Conservation (phyloP, 306 rosid species). For the Biancaea sappan region DNA sequence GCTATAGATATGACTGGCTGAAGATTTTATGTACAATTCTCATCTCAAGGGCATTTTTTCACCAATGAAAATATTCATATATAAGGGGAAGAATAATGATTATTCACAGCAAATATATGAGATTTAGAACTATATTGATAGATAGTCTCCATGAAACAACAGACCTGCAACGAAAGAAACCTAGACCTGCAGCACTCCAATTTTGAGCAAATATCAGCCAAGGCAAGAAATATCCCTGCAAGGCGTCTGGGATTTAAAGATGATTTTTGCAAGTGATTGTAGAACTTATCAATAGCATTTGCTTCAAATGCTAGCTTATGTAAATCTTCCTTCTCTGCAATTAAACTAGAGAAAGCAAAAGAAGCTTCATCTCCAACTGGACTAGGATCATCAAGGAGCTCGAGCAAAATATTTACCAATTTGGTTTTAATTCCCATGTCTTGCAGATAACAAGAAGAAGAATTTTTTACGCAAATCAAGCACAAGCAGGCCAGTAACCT, state of each 20-base stretch:
- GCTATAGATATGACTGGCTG: slow-evolving; percentile 22
- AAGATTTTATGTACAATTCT: background rate
- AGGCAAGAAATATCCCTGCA: slow-evolving; percentile 77
- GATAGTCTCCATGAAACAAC: slow-evolving; percentile 36
- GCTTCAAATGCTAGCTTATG: slow-evolving; percentile 94
- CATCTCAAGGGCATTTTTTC: slow-evolving; percentile 15
- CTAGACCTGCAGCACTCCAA: slow-evolving; percentile 90
- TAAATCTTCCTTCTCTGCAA: slow-evolving; percentile 76
- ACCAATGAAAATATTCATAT: background rate
- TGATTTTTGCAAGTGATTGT: slow-evolving; percentile 62
- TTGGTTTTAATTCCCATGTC: slow-evolving; percentile 76
- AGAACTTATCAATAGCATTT: slow-evolving; percentile 84
- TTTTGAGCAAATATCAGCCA: slow-evolving; percentile 89
- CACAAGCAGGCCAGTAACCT: slow-evolving; percentile 81
- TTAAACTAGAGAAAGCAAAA: slow-evolving; percentile 69
- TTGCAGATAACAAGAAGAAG: slow-evolving; percentile 71
- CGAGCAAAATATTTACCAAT: slow-evolving; percentile 81
- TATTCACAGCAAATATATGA: background rate
- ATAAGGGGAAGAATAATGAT: background rate
- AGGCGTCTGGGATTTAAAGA: slow-evolving; percentile 62
- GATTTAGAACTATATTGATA: background rate
- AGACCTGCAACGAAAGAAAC: slow-evolving; percentile 79
- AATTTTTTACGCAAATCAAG: slow-evolving; percentile 79
- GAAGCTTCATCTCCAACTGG: slow-evolving; percentile 95
- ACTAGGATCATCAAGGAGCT: slow-evolving; percentile 88